Conservation (phyloP, 495 filamentous ascomycete species). For the Recurvomyces mirabilis region DNA sequence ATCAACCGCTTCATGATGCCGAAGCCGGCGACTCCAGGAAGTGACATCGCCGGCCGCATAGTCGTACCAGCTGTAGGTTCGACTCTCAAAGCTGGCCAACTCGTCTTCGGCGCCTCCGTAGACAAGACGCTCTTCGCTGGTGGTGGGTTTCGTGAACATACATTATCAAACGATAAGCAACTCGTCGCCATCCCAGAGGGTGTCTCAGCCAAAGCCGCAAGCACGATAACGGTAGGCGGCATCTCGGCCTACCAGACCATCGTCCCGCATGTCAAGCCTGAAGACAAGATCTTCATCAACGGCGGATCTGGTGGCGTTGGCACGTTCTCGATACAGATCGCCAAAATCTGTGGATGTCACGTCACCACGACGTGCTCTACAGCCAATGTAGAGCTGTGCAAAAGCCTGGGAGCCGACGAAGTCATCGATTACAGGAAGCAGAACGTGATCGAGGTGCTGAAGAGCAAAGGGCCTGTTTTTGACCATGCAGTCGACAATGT, state of each 20-base stretch:
- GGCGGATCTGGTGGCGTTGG: slow-evolving; percentile 56
- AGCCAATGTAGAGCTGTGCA: slow-evolving; percentile 46
- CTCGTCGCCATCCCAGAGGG: slow-evolving; percentile 38
- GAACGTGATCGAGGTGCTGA: not conserved
- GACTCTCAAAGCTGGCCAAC: slow-evolving; percentile 38
- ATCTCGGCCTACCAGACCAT: slow-evolving; percentile 50
- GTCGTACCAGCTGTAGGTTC: slow-evolving; percentile 31
- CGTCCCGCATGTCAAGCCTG: slow-evolving; percentile 40
- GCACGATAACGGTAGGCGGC: slow-evolving; percentile 44
- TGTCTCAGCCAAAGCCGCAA: slow-evolving; percentile 39
- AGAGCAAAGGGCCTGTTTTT: not conserved
- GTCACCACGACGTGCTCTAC: slow-evolving; percentile 51
- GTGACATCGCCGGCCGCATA: slow-evolving; percentile 56
- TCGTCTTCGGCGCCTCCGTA: slow-evolving; percentile 47
- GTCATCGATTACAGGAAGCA: slow-evolving; percentile 48
- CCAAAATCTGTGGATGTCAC: slow-evolving; percentile 51
- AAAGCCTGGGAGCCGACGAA: slow-evolving; percentile 52
- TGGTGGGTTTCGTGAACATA: slow-evolving; percentile 48
- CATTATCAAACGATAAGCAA: slow-evolving; percentile 23
- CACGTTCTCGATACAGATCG: slow-evolving; percentile 52
- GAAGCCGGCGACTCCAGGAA: slow-evolving; percentile 44
- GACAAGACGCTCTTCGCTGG: slow-evolving; percentile 26
- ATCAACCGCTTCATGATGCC: slow-evolving; percentile 34
- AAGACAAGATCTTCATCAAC: slow-evolving; percentile 55
- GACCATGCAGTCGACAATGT: slow-evolving; percentile 46